Evolutionary conservation across 1,139 yeast species (phyloP).

Genomic region (Zygotorulaspora mrakii): DNA sequence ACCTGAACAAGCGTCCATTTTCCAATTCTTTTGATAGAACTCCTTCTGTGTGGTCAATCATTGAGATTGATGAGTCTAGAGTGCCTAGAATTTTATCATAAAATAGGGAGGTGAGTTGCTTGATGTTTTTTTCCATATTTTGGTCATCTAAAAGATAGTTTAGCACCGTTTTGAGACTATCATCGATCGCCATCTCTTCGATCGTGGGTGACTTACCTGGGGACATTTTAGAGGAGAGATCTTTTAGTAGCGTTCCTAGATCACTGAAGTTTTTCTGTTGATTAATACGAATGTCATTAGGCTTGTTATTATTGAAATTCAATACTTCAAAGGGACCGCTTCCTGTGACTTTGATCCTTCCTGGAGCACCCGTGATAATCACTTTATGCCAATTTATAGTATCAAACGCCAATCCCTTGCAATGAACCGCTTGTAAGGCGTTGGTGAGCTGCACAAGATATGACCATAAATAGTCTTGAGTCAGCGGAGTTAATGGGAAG

Average conservation of each 20-base stretch:
- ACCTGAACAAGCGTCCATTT: conserved; percentile 80
- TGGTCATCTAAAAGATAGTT: conserved; percentile 36
- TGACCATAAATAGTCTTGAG: conserved; percentile 69
- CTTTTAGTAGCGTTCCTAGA: conserved; percentile 58
- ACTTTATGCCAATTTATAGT: conserved; percentile 63
- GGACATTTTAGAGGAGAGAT: conserved; percentile 49
- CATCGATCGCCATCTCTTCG: conserved; percentile 35
- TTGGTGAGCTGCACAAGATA: conserved; percentile 69
- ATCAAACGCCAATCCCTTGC: conserved; percentile 55
- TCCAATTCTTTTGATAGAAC: conserved; percentile 73
- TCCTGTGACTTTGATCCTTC: conserved; percentile 66
- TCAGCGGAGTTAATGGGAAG: conserved; percentile 43
- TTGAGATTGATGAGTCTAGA: conserved; percentile 54
- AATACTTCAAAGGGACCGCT: conserved; percentile 72
- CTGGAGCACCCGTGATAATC: conserved; percentile 62
- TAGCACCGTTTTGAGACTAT: conserved; percentile 37
- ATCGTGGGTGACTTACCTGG: conserved; percentile 24
- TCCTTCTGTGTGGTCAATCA: conserved; percentile 63
- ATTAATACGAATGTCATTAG: conserved; percentile 32
- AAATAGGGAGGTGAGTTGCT: conserved; percentile 25
- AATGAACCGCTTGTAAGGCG: conserved; percentile 64
- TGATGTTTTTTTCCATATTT: conserved; percentile 32
- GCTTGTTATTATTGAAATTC: conserved; percentile 32
- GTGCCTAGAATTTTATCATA: conserved; percentile 39
- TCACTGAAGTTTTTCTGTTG: conserved; percentile 53